These are phyloP conservation scores for Botryotinia calthae DNA, from an alignment of 2,329 filamentous ascomycete genomes.

Conservation along the genomic window DNA sequence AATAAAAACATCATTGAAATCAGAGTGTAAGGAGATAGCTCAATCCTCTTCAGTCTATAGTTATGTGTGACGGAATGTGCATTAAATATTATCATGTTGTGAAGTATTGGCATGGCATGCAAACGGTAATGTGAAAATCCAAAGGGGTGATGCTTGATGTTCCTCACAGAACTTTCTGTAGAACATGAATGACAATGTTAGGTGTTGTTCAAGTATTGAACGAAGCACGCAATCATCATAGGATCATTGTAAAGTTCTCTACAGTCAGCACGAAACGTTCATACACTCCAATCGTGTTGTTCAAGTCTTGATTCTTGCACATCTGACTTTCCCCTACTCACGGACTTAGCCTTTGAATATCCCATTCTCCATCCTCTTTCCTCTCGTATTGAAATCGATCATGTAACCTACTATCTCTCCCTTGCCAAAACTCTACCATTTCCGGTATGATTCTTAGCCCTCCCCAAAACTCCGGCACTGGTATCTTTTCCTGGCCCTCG, in stretches of 20 bases:
- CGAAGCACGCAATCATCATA: background rate
- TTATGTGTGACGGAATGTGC: background rate
- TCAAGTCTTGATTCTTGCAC: background rate
- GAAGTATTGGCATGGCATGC: accelerated
- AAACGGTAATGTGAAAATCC: background rate
- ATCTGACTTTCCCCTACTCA: constrained; percentile 38
- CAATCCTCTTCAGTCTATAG: background rate
- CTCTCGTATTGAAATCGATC: constrained; percentile 87
- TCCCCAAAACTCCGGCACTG: constrained; percentile 92
- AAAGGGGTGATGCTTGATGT: background rate
- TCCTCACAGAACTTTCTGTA: background rate
- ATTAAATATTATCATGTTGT: background rate
- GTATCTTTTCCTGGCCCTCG: constrained; percentile 72
- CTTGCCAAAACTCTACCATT: constrained; percentile 94
- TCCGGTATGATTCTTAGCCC: constrained; percentile 83
- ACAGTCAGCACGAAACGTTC: background rate
- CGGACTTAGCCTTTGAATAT: constrained; percentile 71
- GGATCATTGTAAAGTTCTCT: background rate
- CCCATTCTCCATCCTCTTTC: constrained; percentile 57
- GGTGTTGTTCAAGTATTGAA: too few relatives aligned
- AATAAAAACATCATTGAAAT: too few relatives aligned
- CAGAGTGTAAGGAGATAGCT: too few relatives aligned
- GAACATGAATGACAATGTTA: background rate
- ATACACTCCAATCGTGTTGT: background rate
- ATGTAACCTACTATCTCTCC: constrained; percentile 82